Base-by-base conservation (phyloP, 2,329 filamentous ascomycete genomes). In the Colletotrichum navitas region DNA sequence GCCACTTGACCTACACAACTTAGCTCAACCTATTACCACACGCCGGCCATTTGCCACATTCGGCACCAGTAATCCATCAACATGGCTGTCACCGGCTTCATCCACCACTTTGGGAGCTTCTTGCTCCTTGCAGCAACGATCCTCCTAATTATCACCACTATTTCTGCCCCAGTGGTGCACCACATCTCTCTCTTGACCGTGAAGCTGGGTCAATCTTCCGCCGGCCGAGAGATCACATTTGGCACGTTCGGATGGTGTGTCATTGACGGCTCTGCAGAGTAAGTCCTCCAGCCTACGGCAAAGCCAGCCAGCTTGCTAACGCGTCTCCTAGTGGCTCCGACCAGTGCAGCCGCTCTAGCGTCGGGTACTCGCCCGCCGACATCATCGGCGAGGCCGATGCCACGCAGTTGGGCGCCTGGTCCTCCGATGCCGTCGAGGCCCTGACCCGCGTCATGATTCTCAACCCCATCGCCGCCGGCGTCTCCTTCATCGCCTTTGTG, bases 211-310 rank as follows among this genome's bases (percentile, higher is more conserved):
- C 81, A 83, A 74, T 74, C 77, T 34, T 79, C 77, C 12, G 71
- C 75, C 29, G 78, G 74, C 5, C 77, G 80, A 34, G 76, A 83
- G 14, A 79, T 90, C 43, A 83, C 81, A 3, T 90, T 89, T 78
- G 90, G 90, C 55, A 88, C 87, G 0, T 91, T 90, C 80, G 90
- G 90, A 10, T 88, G 86, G 77, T 92, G 90, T 77, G 74, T 81
- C 41, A 73, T 77, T 29, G 76, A 77, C 52, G 74, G 65, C 10
- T 68, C 60, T 34, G 56, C 74, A 59, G 74, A 75, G 75, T 81
- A 75, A 74, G 78, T 36, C 8, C 1, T 18, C 2, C 26, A 18
- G 8, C 3, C 24, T 45, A 1, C 8, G n/a, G 26, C n/a, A 11
- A 7, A 16, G 1, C 1, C 16, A 43, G 5, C 14, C 39, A n/a